Conservation (phyloP, 2,329 filamentous ascomycete genomes). For the Xylaria hypoxylon region DNA sequence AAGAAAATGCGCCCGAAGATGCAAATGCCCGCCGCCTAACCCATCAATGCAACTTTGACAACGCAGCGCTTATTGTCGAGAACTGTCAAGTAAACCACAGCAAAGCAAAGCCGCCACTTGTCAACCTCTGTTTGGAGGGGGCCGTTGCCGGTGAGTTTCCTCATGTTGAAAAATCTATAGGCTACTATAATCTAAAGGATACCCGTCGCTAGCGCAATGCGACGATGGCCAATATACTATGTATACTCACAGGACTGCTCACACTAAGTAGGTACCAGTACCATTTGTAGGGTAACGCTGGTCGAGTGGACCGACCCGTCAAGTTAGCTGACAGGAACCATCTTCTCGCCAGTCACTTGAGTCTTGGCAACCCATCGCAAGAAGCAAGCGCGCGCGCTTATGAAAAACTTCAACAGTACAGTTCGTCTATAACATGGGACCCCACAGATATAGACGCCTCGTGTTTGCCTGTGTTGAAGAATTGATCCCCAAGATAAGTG, state of each 20-base stretch:
- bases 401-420: neutral
- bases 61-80: constrained; percentile 31
- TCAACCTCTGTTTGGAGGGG: constrained; percentile 29
- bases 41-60: constrained; percentile 36
- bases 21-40: constrained; percentile 20
- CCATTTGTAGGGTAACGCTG: constrained; percentile 8
- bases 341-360: constrained; percentile 16
- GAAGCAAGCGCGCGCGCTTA: constrained; percentile 35
- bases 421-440: constrained; percentile 1
- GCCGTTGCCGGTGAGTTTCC: constrained; percentile 1
- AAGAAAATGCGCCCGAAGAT: constrained; percentile 5
- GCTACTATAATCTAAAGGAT: constrained; percentile 15
- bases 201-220: constrained; percentile 13
- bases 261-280: constrained; percentile 9
- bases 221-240: constrained; percentile 5
- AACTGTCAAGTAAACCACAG: neutral
- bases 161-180: constrained; percentile 15
- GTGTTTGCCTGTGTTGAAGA: constrained; percentile 13
- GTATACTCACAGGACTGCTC: no score
- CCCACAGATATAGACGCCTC: constrained; percentile 11
- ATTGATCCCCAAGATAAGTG: constrained; percentile 12
- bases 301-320: constrained; percentile 5
- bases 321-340: constrained; percentile 1
- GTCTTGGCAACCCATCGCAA: constrained; percentile 21
- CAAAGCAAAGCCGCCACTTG: constrained; percentile 26